These are phyloP conservation scores for Cadophora sp. DNA, from an alignment of 2,329 filamentous ascomycete genomes.

Conservation along the genomic window DNA sequence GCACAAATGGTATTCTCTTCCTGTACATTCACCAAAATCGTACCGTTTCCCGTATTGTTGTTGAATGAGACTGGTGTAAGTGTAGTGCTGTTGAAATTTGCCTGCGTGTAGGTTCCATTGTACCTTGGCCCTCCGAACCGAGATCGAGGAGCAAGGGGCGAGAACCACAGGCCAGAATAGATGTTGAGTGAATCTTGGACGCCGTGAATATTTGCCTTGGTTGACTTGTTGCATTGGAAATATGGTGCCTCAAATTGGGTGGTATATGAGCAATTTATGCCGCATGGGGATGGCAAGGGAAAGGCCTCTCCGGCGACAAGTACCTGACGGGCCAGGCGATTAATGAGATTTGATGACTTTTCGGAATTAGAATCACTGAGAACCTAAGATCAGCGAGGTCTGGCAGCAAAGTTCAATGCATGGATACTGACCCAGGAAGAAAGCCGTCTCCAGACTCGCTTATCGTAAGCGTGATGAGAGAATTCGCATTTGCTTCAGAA, in stretches of 20 bases:
- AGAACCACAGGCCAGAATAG: constrained; percentile 21
- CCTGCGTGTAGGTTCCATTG: constrained; percentile 32
- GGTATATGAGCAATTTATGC: constrained; percentile 34
- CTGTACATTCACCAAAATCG: not conserved
- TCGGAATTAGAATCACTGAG: constrained; percentile 4
- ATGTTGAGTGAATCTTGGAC: constrained; percentile 9
- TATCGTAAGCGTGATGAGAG: constrained; percentile 26
- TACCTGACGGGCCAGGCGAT: constrained; percentile 30
- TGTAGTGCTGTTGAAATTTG: constrained; percentile 22
- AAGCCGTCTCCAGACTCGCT: constrained; percentile 22
- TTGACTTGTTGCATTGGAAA: constrained; percentile 27
- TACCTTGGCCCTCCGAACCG: constrained; percentile 7
- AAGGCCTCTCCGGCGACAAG: constrained; percentile 31
- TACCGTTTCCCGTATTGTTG: not conserved
- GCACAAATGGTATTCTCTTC: constrained; percentile 28
- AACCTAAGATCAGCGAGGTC: not conserved
- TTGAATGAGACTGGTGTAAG: constrained; percentile 20
- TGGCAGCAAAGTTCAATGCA: not conserved
- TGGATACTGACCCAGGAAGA: constrained; percentile 22
- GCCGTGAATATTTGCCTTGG: not conserved
- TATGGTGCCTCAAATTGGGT: constrained; percentile 33
- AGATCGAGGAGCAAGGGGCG: not conserved
- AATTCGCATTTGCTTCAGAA: constrained; percentile 26
- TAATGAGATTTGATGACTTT: constrained; percentile 25
- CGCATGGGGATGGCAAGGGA: constrained; percentile 31